These are phyloP conservation scores for Boletus subparvulus DNA, from an alignment of 768 basidiomycete genomes.

Conservation along the genomic window DNA sequence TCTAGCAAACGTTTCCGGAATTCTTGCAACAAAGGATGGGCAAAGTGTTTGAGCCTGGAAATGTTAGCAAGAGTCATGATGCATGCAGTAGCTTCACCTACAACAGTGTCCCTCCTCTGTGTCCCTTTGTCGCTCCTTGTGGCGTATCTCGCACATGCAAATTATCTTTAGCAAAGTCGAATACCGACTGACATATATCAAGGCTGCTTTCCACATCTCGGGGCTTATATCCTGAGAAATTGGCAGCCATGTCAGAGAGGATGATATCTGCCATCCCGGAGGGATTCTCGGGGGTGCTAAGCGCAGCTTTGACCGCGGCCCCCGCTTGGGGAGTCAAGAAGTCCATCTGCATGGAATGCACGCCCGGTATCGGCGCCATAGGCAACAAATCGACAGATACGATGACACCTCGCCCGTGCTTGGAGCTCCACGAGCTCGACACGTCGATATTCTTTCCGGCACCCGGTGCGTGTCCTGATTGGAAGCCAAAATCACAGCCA, in stretches of 20 bases:
- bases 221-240: conserved; percentile 66
- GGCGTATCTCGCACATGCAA: conserved; percentile 47
- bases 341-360: conserved; percentile 72
- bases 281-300: conserved; percentile 31
- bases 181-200: conserved; percentile 72
- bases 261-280: conserved; percentile 69
- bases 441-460: background rate
- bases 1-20: conserved; percentile 62
- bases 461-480: background rate
- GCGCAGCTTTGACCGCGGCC: conserved; percentile 40
- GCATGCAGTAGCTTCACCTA: conserved; percentile 31
- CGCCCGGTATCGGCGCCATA: conserved; percentile 71
- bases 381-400: conserved; percentile 80
- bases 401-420: conserved; percentile 39
- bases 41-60: conserved; percentile 80
- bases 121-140: conserved; percentile 45
- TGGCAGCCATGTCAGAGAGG: conserved; percentile 89
- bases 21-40: conserved; percentile 64
- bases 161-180: conserved; percentile 59
- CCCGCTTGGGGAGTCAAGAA: conserved; percentile 64
- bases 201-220: conserved; percentile 70
- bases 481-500: background rate
- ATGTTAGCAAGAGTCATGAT: background rate
- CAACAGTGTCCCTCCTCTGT: conserved; percentile 45
- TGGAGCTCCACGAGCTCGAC: conserved; percentile 27